These are phyloP conservation scores for Vitellaria paradoxa DNA, from an alignment of 179 eudicot genomes.

Conservation along the genomic window DNA sequence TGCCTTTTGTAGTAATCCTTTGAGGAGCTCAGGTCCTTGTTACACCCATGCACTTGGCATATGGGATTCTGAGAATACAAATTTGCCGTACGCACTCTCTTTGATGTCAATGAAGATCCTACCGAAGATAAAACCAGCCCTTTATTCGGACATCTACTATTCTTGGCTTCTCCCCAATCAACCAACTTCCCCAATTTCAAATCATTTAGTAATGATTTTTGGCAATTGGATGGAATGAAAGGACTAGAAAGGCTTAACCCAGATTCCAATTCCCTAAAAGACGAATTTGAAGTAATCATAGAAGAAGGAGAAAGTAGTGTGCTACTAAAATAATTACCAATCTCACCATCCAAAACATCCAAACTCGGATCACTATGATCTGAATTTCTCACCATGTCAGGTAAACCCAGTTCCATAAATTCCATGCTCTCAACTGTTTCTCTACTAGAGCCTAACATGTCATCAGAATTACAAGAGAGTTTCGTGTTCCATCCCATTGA, in stretches of 20 bases:
- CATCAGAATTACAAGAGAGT: slow-evolving; percentile 19
- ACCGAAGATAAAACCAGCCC: slow-evolving; percentile 10
- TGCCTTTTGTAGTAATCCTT: slow-evolving; percentile 80
- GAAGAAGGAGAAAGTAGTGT: slow-evolving; percentile 13
- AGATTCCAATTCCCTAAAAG: slow-evolving; percentile 39
- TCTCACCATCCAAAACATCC: slow-evolving; percentile 22
- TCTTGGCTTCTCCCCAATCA: slow-evolving; percentile 24
- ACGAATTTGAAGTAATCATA: slow-evolving; percentile 21
- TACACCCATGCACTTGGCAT: slow-evolving; percentile 75
- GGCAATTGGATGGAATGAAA: slow-evolving; percentile 31
- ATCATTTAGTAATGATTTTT: slow-evolving; percentile 43
- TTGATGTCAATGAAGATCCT: slow-evolving; percentile 3
- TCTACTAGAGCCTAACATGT: slow-evolving; percentile 30
- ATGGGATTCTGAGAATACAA: slow-evolving; percentile 35
- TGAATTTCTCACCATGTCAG: slow-evolving; percentile 32
- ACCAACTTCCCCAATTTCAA: slow-evolving; percentile 49
- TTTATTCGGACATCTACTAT: slow-evolving; percentile 14
- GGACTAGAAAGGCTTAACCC: slow-evolving; percentile 39
- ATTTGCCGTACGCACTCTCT: slow-evolving; percentile 29
- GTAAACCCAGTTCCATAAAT: slow-evolving; percentile 36
- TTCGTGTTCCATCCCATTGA: slow-evolving; percentile 18
- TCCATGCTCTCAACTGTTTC: slow-evolving; percentile 28
- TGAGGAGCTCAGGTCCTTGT: slow-evolving; percentile 52
- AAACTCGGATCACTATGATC: slow-evolving; percentile 16
- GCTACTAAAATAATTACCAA: slow-evolving; percentile 1